phyloP scores from a whole-genome alignment of 352 stramenopile species.

The Phytophthora multivora region DNA sequence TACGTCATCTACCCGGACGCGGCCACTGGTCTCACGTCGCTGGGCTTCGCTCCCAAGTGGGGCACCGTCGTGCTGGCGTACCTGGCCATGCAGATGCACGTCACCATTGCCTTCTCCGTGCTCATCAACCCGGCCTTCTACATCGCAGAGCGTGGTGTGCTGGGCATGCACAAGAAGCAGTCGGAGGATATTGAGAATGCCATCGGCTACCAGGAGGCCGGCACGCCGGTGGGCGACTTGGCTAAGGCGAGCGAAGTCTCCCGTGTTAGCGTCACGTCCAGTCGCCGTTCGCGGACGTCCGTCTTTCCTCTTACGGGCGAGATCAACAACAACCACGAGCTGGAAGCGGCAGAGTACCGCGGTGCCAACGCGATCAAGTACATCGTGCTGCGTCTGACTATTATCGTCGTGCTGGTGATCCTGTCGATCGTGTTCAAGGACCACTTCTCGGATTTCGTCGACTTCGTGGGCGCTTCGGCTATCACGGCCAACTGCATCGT shows the following conservation, averaged over 20 bases:
- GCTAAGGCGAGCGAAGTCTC: constrained; percentile 27
- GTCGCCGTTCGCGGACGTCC: constrained; percentile 32
- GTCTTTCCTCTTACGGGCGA: constrained; percentile 45
- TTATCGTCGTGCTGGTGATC: constrained; percentile 52
- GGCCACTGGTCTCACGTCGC: constrained; percentile 30
- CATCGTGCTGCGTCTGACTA: constrained; percentile 43
- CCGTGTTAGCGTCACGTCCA: constrained; percentile 41
- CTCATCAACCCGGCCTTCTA: constrained; percentile 59
- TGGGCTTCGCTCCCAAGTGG: constrained; percentile 50
- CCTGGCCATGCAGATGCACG: constrained; percentile 46
- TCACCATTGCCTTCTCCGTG: constrained; percentile 47
- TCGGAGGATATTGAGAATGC: constrained; percentile 43
- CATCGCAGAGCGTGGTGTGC: constrained; percentile 51
- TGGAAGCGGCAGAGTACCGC: constrained; percentile 48
- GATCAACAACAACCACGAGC: constrained; percentile 37
- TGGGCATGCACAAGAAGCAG: constrained; percentile 56
- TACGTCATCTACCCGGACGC: constrained; percentile 57
- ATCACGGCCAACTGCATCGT: constrained; percentile 67
- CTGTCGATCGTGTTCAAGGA: constrained; percentile 38
- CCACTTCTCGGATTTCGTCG: constrained; percentile 58
- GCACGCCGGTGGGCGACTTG: constrained; percentile 23
- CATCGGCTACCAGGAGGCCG: constrained; percentile 25
- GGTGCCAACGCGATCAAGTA: constrained; percentile 50
- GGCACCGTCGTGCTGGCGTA: constrained; percentile 49
- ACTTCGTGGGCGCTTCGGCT: constrained; percentile 61